Evolutionary conservation across 2,329 filamentous ascomycete species (phyloP), one percentile per base, ranked within the genome.

Genomic region (Aspergillus sp.): DNA sequence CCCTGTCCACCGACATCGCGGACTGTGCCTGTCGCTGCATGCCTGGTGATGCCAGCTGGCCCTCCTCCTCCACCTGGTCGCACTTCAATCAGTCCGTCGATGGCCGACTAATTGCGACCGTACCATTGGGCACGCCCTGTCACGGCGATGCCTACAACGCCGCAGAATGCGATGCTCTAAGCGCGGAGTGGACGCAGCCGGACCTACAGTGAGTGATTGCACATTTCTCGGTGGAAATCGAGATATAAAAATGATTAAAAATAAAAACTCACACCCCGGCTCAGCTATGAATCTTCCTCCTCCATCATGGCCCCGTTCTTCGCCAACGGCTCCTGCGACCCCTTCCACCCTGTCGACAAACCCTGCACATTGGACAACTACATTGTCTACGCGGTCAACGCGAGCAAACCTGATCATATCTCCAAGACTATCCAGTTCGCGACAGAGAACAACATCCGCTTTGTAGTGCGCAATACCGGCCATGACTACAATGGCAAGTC

Each of bases 41-140:
- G 40, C 83, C 84, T 0, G 79, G 78, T 15, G 81, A 86, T 56
- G n/a, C 61, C 1, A 79, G 76, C 65, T 88, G 85, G 83, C 85
- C 85, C 0, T 69, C 71, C 0, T 20, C 61, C 0, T 46, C 64
- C 1, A 68, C 70, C 5, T 88, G 85, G 84, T 62, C 71, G 6
- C 54, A 64, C 0, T 77, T 88, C 51, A 86, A 87, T 64, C 54
- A 66, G 13, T 79, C 83, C 1, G 72, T 86, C 2, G 71, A 73
- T 20, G 83, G 82, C 1, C 74, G 72, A 5, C 71, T 87, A 30
- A 73, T 87, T 42, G 74, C 77, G 12, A 84, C 81, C 0, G 70
- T 80, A 2, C 84, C 85, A 0, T 65, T 86, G 3, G 84, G 77
- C 0, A 68, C 77, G 2, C 72, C 79, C 0, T 87, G 85, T 64